Conservation (phyloP, 192 early-diverging fungal species). For the Backusella mclennaniae region DNA sequence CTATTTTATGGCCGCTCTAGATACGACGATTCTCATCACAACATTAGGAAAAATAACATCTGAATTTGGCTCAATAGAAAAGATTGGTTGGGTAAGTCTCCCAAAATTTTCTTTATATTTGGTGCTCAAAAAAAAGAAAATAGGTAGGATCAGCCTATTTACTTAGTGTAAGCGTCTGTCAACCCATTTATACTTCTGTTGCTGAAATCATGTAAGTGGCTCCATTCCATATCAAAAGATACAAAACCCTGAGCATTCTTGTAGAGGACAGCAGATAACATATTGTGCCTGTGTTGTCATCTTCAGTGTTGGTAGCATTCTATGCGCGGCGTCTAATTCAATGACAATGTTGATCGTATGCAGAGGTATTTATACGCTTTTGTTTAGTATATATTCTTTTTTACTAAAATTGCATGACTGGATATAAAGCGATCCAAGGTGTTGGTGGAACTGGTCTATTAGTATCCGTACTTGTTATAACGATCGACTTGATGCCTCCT, state of each 20-base stretch:
- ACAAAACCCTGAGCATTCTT: neutral
- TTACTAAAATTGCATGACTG: neutral
- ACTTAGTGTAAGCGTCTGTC: neutral
- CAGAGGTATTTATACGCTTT: constrained; percentile 11
- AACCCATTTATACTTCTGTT: neutral
- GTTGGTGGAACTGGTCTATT: constrained; percentile 54
- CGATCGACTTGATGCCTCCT: constrained; percentile 65
- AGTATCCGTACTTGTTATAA: constrained; percentile 51
- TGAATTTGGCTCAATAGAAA: constrained; percentile 63
- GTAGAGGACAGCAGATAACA: constrained; percentile 61
- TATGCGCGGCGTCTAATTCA: constrained; percentile 60
- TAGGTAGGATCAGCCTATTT: neutral
- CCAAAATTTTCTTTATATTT: too few species aligned
- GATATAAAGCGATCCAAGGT: constrained; percentile 62
- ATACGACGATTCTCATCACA: constrained; percentile 84
- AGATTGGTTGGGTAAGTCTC: constrained; percentile 70
- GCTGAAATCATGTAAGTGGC: neutral
- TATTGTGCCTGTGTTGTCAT: constrained; percentile 60
- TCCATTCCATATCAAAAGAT: neutral
- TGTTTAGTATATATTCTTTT: too few species aligned
- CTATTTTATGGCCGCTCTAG: constrained; percentile 72
- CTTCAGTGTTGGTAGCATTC: constrained; percentile 62
- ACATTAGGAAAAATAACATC: constrained; percentile 66
- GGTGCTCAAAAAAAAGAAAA: neutral
- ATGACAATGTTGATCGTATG: constrained; percentile 61